These are phyloP conservation scores for Eucalyptus erythrocorys DNA, from an alignment of 345 rosid genomes.

Conservation along the genomic window DNA sequence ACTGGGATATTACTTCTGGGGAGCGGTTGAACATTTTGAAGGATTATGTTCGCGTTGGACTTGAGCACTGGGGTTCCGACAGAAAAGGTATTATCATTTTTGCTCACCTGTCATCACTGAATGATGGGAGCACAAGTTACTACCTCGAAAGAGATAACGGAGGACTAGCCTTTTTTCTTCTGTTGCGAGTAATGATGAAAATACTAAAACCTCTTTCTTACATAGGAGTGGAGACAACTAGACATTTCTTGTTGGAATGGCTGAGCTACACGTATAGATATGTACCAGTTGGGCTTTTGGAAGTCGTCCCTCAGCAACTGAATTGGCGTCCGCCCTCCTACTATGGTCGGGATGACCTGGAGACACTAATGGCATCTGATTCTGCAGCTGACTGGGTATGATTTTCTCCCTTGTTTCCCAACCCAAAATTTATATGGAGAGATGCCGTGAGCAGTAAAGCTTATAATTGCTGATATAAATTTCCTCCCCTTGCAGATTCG, in stretches of 20 bases:
- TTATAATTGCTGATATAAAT: background rate
- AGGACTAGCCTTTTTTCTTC: background rate
- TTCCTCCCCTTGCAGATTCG: conserved; percentile 35
- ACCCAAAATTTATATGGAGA: background rate
- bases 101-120: background rate
- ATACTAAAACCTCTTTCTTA: background rate
- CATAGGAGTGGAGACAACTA: conserved; percentile 83
- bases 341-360: conserved; percentile 92
- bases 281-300: conserved; percentile 79
- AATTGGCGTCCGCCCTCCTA: conserved; percentile 97
- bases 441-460: background rate
- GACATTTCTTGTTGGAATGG: conserved; percentile 94
- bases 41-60: conserved; percentile 72
- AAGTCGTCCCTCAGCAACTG: conserved; percentile 64
- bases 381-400: conserved; percentile 96
- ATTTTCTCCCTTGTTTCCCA: background rate
- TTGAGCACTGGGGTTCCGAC: conserved; percentile 97
- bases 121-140: background rate
- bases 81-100: conserved; percentile 42
- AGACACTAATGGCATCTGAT: conserved; percentile 87
- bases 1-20: conserved; percentile 86
- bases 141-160: background rate
- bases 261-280: conserved; percentile 81
- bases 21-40: conserved; percentile 77
- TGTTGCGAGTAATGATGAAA: background rate